These are phyloP conservation scores for Wallacemonas rigidus DNA, from an alignment of 208 protist species.

Conservation along the genomic window DNA sequence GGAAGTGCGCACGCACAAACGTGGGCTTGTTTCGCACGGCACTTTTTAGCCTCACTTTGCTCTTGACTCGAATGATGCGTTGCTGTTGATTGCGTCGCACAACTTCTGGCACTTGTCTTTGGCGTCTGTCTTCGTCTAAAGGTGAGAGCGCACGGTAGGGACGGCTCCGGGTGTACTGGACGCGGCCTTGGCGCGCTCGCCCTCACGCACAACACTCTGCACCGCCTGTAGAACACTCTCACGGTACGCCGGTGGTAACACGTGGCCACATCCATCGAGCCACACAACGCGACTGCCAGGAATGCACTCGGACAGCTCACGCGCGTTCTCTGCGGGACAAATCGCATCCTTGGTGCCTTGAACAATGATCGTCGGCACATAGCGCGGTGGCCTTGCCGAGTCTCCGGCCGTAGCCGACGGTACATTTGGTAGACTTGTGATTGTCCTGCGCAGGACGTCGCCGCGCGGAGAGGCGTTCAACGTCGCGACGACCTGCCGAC, in stretches of 20 bases:
- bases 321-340: conserved; percentile 49
- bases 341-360: conserved; percentile 69
- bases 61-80: too few relatives aligned
- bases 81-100: too few relatives aligned
- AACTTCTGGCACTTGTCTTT: background rate
- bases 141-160: conserved; percentile 19
- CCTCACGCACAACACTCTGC: conserved; percentile 18
- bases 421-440: conserved; percentile 24
- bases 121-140: conserved; percentile 15
- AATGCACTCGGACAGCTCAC: conserved; percentile 44
- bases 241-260: conserved; percentile 37
- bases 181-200: background rate
- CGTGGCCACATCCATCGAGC: conserved; percentile 68
- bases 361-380: conserved; percentile 71
- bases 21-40: too few relatives aligned
- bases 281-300: conserved; percentile 36
- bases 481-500: conserved; percentile 62
- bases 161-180: too few relatives aligned
- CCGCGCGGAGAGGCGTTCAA: conserved; percentile 44
- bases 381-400: conserved; percentile 2
- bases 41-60: too few relatives aligned
- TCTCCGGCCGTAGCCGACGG: background rate
- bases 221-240: conserved; percentile 14
- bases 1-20: too few relatives aligned
- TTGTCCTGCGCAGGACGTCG: conserved; percentile 24